Evolutionary conservation across 1,284 basidiomycete species (phyloP).

Genomic region (Mycena sp.): DNA sequence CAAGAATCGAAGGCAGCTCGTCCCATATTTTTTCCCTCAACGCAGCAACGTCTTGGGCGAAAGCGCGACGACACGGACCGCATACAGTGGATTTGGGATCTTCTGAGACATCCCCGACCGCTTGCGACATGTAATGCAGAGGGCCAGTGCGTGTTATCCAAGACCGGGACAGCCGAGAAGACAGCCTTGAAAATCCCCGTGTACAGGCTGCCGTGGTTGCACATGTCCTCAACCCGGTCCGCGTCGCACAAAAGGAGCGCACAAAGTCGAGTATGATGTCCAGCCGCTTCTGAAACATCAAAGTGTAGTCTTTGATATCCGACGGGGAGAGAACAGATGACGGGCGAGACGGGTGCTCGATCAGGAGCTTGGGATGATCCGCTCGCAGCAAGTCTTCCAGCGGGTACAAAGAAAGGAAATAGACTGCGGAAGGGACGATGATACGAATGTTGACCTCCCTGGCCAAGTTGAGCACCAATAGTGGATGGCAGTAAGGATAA

Average conservation of each 20-base stretch:
- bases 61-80: conserved; percentile 52
- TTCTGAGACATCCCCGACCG: conserved; percentile 51
- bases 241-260: conserved; percentile 52
- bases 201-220: conserved; percentile 44
- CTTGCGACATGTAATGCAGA: conserved; percentile 63
- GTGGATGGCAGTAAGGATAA: conserved; percentile 67
- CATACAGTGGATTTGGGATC: conserved; percentile 47
- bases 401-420: conserved; percentile 68
- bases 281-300: conserved; percentile 67
- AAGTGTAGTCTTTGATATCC: conserved; percentile 60
- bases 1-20: conserved; percentile 55
- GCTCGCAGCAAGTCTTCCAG: conserved; percentile 57
- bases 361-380: conserved; percentile 62
- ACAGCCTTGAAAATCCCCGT: conserved; percentile 54
- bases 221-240: conserved; percentile 38
- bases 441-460: conserved; percentile 59
- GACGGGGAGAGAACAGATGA: conserved; percentile 51
- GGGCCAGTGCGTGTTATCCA: conserved; percentile 64
- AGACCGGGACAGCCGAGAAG: conserved; percentile 55
- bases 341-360: conserved; percentile 61
- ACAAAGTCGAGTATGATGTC: conserved; percentile 61
- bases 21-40: conserved; percentile 58
- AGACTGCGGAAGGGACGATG: conserved; percentile 61
- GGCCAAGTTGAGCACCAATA: conserved; percentile 68
- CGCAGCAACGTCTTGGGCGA: conserved; percentile 50